Base-by-base conservation (phyloP, 164 flowering plant species). In the Annona squamosa region DNA sequence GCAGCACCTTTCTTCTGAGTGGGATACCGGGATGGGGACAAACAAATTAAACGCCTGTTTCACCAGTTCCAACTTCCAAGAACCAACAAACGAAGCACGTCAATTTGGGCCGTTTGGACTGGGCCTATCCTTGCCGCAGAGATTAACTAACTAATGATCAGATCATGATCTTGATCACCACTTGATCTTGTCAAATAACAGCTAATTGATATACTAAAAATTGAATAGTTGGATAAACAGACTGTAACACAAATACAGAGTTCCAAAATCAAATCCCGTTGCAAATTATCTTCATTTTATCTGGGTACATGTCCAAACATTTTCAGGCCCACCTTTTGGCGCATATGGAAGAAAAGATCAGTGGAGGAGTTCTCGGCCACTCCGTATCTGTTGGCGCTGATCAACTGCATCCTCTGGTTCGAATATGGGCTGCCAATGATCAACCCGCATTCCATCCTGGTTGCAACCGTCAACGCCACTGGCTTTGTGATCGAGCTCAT, bases 361-460 rank as follows among this genome's bases (percentile, higher is more conserved):
- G 94, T 92, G 72, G 95, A 89, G 75, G 88, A 88, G 52, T 92
- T 80, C 89, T 92, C 97, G 46, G 73, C 93, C 42, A 79, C 65
- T 1, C 95, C 97, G 48, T 92, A 94, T 76, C 77, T 94, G 1
- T 93, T 88, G 4, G 85, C 92, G 3, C 84, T 94, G 6, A 52
- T 88, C 7, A 91, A 89, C 75, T 90, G 92, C 85, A 80, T 88
- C 86, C 79, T 91, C 0, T 94, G 97, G 97, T 80, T 86, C 5
- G 67, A 87, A 45, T 92, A 94, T 76, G 98, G 94, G 0, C 77
- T 94, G 2, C 98, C 98, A 2, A 7, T 88, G 75, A 90, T 94
- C 67, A 86, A 84, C 77, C 93, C 92, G 0, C 70, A 89, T 63
- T 87, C 90, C 87, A 80, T 77, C 37, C 78, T 90, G 68, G 89